Evolutionary conservation across 2,329 filamentous ascomycete genomes (phyloP).

Genomic region (Aspergillus thermomutatus): DNA sequence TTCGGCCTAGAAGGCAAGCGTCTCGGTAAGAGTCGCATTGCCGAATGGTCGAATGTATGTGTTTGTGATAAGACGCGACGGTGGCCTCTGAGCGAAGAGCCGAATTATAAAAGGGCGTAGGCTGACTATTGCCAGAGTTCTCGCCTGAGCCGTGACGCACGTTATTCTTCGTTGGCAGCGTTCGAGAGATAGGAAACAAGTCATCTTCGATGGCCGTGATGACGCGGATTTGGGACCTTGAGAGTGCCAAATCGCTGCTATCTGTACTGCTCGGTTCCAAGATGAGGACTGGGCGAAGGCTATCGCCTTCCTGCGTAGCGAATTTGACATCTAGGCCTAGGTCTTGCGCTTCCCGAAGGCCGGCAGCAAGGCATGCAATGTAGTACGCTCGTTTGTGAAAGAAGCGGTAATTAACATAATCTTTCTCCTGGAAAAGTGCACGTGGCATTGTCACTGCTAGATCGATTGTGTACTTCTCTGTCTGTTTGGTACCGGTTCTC

Average conservation of each 20-base stretch:
- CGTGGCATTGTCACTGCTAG: constrained; percentile 83
- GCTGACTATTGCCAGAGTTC: constrained; percentile 37
- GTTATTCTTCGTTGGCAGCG: constrained; percentile 66
- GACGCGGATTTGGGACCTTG: constrained; percentile 65
- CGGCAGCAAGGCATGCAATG: constrained; percentile 73
- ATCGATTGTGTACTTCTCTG: constrained; percentile 61
- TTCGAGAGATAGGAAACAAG: constrained; percentile 68
- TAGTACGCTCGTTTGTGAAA: constrained; percentile 95
- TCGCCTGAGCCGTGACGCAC: constrained; percentile 56
- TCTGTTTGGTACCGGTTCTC: constrained; percentile 66
- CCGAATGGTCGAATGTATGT: constrained; percentile 67
- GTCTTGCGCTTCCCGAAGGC: constrained; percentile 58
- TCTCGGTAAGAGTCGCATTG: constrained; percentile 73
- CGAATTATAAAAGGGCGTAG: constrained; percentile 87
- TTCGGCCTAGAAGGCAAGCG: constrained; percentile 77
- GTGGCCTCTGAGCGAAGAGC: constrained; percentile 75
- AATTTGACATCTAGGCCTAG: constrained; percentile 59
- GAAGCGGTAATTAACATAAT: constrained; percentile 88
- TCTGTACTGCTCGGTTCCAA: constrained; percentile 35
- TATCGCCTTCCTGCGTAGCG: constrained; percentile 68
- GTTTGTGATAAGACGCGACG: constrained; percentile 69
- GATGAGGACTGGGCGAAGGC: constrained; percentile 66
- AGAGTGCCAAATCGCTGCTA: constrained; percentile 35
- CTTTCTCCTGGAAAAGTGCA: constrained; percentile 83
- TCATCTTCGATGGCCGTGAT: constrained; percentile 69